Evolutionary conservation across 1,284 basidiomycete species (phyloP).

Genomic region (Cryptococcus jaspeensis): DNA sequence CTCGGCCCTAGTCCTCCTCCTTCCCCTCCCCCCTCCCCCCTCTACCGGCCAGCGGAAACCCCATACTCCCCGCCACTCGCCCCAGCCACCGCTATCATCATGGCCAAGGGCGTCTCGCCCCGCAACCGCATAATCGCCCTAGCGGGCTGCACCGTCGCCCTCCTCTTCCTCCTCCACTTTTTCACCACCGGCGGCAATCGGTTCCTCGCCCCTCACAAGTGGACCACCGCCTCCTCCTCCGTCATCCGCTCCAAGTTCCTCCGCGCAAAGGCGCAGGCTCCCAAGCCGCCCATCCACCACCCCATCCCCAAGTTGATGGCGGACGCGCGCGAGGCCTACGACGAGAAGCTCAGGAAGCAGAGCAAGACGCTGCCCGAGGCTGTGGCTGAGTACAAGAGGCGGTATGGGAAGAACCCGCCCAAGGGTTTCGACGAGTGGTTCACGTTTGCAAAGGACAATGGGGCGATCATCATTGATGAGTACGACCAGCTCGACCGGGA

Average conservation of each 20-base stretch:
- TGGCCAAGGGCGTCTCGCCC: constrained; percentile 28
- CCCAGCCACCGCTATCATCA: background rate
- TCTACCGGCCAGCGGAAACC: background rate
- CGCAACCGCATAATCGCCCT: constrained; percentile 26
- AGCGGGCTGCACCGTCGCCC: constrained; percentile 23
- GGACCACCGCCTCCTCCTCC: constrained; percentile 48
- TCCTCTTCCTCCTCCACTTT: constrained; percentile 39
- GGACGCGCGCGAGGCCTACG: constrained; percentile 67
- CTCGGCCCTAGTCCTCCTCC: no score
- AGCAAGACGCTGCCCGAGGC: constrained; percentile 72
- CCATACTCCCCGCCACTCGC: background rate
- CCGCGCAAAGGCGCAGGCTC: constrained; percentile 40
- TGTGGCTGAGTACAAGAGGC: constrained; percentile 70
- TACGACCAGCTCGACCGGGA: constrained; percentile 81
- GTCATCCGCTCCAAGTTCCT: constrained; percentile 49
- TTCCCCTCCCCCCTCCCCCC: background rate
- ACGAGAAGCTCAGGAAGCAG: constrained; percentile 66
- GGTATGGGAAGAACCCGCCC: constrained; percentile 78
- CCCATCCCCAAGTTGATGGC: constrained; percentile 80
- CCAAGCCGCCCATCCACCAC: constrained; percentile 57
- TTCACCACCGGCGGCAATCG: constrained; percentile 25
- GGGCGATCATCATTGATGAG: constrained; percentile 82
- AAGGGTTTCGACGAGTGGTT: constrained; percentile 89
- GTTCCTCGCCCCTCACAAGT: constrained; percentile 38
- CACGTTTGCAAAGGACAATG: constrained; percentile 69